phyloP scores from a whole-genome alignment of 2,329 filamentous ascomycete genomes.

The Polytolypa hystricis region DNA sequence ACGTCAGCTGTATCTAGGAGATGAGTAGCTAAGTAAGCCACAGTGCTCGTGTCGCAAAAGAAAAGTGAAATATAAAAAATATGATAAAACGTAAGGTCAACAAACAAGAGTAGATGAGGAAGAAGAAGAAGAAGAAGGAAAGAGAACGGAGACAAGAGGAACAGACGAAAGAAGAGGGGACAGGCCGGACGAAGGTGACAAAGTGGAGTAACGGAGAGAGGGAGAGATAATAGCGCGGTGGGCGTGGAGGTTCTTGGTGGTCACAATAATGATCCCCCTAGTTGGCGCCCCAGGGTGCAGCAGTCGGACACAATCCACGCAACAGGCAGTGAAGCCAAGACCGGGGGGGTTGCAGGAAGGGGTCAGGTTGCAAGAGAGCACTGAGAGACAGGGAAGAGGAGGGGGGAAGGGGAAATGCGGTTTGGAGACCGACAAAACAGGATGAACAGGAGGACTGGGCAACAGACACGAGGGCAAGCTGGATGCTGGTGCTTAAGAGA shows the following conservation, averaged over 20 bases:
- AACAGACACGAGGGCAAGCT: not conserved
- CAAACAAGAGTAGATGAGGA: not conserved
- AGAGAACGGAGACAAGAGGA: not conserved
- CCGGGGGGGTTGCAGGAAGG: conserved; percentile 3
- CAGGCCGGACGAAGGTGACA: conserved; percentile 2
- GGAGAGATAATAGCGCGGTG: conserved; percentile 6
- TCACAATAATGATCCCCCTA: conserved; percentile 2
- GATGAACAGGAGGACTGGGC: conserved; percentile 1
- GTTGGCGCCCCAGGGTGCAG: conserved; percentile 2
- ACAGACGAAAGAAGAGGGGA: conserved; percentile 3
- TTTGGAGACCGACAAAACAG: too few relatives aligned
- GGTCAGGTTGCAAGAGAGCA: not conserved
- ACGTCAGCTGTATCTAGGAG: conserved; percentile 32
- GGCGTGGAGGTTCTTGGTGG: conserved; percentile 8
- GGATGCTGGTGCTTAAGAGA: conserved; percentile 1
- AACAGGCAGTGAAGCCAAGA: conserved; percentile 7
- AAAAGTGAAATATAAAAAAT: conserved; percentile 4
- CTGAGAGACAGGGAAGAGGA: conserved; percentile 10
- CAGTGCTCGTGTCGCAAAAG: conserved; percentile 6
- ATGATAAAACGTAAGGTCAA: conserved; percentile 3
- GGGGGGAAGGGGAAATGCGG: conserved; percentile 3
- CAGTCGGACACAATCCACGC: not conserved
- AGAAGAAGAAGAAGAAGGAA: not conserved
- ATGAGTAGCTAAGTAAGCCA: conserved; percentile 11
- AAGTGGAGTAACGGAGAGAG: conserved; percentile 5